phyloP scores from a whole-genome alignment of 2,329 filamentous ascomycete genomes.

The Mycocentrospora acerina region DNA sequence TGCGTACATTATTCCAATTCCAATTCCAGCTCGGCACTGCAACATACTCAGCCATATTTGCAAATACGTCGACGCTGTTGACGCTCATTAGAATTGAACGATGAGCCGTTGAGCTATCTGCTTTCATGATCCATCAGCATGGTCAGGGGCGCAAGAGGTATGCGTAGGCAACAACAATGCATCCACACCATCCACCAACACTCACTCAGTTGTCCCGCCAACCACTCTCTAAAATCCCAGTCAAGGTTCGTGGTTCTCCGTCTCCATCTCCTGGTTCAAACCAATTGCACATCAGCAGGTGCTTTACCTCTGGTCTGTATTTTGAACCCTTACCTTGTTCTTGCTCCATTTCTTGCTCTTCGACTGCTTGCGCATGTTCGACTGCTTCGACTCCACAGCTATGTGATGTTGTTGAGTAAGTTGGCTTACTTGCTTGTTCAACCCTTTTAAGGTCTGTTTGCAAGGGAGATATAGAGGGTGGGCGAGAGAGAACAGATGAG shows the following conservation, averaged over 20 bases:
- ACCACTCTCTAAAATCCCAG: too few relatives aligned
- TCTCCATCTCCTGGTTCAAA: neutral
- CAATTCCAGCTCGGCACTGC: neutral
- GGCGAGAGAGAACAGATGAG: neutral
- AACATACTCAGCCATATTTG: constrained; percentile 1
- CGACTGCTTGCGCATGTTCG: constrained; percentile 12
- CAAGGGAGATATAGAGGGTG: neutral
- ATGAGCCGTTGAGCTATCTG: too few relatives aligned
- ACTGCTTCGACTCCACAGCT: constrained; percentile 11
- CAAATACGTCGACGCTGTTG: neutral
- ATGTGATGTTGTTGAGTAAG: constrained; percentile 11
- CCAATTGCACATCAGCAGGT: neutral
- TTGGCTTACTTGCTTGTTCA: neutral
- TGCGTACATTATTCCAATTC: neutral
- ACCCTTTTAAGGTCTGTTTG: constrained; percentile 1
- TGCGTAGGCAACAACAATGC: too few relatives aligned
- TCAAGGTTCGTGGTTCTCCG: neutral
- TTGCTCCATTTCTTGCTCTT: constrained; percentile 3
- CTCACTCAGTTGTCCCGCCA: too few relatives aligned
- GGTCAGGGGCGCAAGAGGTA: too few relatives aligned
- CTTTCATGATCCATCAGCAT: too few relatives aligned
- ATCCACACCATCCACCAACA: too few relatives aligned
- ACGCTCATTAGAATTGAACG: too few relatives aligned
- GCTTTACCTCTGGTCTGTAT: too few relatives aligned
- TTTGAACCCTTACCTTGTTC: neutral